Base-by-base conservation (phyloP, 495 filamentous ascomycete genomes). In the Saxophila tyrrhenica region DNA sequence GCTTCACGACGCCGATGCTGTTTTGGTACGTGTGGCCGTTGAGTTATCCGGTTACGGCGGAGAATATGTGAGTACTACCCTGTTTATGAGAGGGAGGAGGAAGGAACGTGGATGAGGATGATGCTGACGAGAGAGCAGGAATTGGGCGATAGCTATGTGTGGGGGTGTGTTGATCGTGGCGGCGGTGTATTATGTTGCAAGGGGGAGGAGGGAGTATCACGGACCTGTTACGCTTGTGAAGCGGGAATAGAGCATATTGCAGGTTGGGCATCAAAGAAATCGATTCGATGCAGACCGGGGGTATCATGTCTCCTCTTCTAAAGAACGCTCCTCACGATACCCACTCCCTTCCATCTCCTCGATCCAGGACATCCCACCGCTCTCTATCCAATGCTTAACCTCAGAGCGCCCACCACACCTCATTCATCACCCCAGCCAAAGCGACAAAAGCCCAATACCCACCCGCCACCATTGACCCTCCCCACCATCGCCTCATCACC, bases 191-290 rank as follows among this genome's bases (percentile, higher is more conserved):
- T 67, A 62, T 50, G 13, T 65, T 13, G 25, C 59, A 49, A 60
- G 58, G 42, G 65, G 61, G 1, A 54, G 62, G 24, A 47, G 62
- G 22, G 43, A 50, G 35, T 67, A 67, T 48, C 48, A 52, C 24
- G 62, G 62, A 13, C 64, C 64, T 11, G 64, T 66, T 13, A 56
- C 58, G 32, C 57, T 59, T 54, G 48, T 62, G 25, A 64, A 64
- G 24, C 60, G 62, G 45, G 49, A 51, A 13, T 35, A 35, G 29
- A 35, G 29, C 13, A 69, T 50, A n/a, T n/a, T 52, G 52, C 42
- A n/a, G n/a, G n/a, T n/a, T n/a, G n/a, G n/a, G n/a, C n/a, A n/a
- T n/a, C n/a, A n/a, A n/a, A n/a, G n/a, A n/a, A n/a, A n/a, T n/a
- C n/a, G n/a, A n/a, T n/a, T n/a, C n/a, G n/a, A n/a, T n/a, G n/a